These are phyloP conservation scores for Candida piceae DNA, from an alignment of 805 yeast genomes.

Conservation along the genomic window DNA sequence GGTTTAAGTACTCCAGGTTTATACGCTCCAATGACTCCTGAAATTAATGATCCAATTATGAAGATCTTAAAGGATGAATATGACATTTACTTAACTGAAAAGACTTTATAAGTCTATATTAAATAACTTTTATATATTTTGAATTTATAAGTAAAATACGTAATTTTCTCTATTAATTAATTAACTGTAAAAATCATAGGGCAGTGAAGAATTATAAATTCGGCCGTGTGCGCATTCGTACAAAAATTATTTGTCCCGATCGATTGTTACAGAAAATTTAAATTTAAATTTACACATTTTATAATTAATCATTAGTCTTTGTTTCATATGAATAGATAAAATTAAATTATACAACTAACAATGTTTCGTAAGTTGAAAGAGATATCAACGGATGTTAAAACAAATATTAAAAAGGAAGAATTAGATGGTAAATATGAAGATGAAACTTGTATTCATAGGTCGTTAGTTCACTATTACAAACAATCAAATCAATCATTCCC, in stretches of 20 bases:
- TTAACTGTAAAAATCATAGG: too few relatives aligned
- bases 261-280: too few relatives aligned
- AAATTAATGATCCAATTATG: constrained; percentile 86
- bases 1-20: constrained; percentile 73
- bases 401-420: constrained; percentile 26
- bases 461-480: constrained; percentile 25
- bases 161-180: too few relatives aligned
- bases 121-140: too few relatives aligned
- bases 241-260: too few relatives aligned
- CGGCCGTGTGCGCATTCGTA: too few relatives aligned
- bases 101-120: constrained; percentile 64
- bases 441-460: constrained; percentile 30
- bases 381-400: constrained; percentile 16
- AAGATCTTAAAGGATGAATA: constrained; percentile 86
- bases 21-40: constrained; percentile 88
- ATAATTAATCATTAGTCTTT: too few relatives aligned
- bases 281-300: too few relatives aligned
- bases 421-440: constrained; percentile 31
- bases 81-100: constrained; percentile 83
- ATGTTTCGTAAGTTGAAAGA: constrained; percentile 23
- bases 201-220: too few relatives aligned
- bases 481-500: constrained; percentile 21
- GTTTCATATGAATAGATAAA: too few relatives aligned
- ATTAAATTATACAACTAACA: not conserved
- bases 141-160: too few relatives aligned